phyloP scores from a whole-genome alignment of 768 basidiomycete species.

The Grammothele lineata region DNA sequence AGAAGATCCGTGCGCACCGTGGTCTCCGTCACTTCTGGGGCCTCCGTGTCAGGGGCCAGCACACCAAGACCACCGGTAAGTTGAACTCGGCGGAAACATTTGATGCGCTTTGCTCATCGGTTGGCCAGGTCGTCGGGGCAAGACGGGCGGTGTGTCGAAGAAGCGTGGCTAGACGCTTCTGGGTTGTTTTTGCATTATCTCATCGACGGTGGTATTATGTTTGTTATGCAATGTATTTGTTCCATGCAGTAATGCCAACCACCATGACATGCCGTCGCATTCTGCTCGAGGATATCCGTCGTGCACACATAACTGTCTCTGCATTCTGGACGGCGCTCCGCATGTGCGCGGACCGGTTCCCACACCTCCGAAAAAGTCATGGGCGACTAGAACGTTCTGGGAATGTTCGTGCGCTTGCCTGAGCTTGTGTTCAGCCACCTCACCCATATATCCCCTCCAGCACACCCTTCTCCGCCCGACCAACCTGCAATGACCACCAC shows the following conservation, averaged over 20 bases:
- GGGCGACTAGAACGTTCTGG: conserved; percentile 15
- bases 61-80: conserved; percentile 97
- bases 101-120: conserved; percentile 9
- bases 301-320: too few species aligned
- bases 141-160: conserved; percentile 96
- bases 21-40: conserved; percentile 93
- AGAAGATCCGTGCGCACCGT: conserved; percentile 98
- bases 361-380: neutral
- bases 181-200: conserved; percentile 2
- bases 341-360: too few species aligned
- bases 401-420: conserved; percentile 9
- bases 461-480: neutral
- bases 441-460: neutral
- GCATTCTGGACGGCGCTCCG: too few species aligned
- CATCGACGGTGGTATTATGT: conserved; percentile 17
- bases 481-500: conserved; percentile 28
- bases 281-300: neutral
- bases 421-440: neutral
- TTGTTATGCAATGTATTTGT: conserved; percentile 16
- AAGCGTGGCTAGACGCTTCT: conserved; percentile 54
- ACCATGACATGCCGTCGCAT: conserved; percentile 15
- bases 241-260: conserved; percentile 17
- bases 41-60: conserved; percentile 93
- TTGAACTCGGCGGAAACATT: too few species aligned
- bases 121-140: conserved; percentile 79